phyloP scores from a whole-genome alignment of 1,284 basidiomycete genomes.

The Lignosus rhinocerotis region DNA sequence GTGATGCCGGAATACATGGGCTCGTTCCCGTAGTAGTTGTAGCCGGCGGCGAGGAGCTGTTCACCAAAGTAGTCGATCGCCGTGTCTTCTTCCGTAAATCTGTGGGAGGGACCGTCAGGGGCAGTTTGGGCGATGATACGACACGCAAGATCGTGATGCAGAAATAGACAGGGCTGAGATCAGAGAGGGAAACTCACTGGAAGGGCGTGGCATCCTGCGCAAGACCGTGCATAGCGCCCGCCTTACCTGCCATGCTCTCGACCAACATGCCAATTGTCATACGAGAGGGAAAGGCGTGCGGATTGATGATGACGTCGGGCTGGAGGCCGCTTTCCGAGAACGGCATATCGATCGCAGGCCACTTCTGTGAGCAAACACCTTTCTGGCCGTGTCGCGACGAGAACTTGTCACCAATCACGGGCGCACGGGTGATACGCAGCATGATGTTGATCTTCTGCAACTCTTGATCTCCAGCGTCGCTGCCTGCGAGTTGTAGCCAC shows the following conservation, averaged over 20 bases:
- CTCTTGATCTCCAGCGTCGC: constrained; percentile 85
- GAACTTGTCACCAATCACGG: constrained; percentile 99
- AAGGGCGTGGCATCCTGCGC: constrained; percentile 99
- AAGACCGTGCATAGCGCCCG: constrained; percentile 96
- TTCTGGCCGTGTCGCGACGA: constrained; percentile 99
- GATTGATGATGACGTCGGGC: constrained; percentile 99
- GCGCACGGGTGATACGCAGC: constrained; percentile 90
- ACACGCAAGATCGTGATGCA: background rate
- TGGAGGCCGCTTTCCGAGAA: constrained; percentile 99
- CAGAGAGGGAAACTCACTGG: constrained; percentile 56
- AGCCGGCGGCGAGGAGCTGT: constrained; percentile 91
- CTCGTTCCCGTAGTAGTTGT: constrained; percentile 99
- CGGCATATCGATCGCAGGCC: constrained; percentile 98
- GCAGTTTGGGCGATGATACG: background rate
- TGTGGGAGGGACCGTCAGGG: constrained; percentile 34
- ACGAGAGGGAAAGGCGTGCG: constrained; percentile 98
- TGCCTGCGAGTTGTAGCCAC: constrained; percentile 47
- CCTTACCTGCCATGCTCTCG: constrained; percentile 98
- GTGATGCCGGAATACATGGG: constrained; percentile 99
- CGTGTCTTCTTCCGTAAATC: constrained; percentile 94
- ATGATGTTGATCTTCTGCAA: constrained; percentile 95
- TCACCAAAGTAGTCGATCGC: constrained; percentile 98
- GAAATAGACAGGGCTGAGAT: background rate
- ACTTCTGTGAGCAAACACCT: constrained; percentile 99
- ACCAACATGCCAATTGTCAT: constrained; percentile 99